These are phyloP conservation scores for Citrus unshiu DNA, from an alignment of 345 rosid species.

Conservation along the genomic window DNA sequence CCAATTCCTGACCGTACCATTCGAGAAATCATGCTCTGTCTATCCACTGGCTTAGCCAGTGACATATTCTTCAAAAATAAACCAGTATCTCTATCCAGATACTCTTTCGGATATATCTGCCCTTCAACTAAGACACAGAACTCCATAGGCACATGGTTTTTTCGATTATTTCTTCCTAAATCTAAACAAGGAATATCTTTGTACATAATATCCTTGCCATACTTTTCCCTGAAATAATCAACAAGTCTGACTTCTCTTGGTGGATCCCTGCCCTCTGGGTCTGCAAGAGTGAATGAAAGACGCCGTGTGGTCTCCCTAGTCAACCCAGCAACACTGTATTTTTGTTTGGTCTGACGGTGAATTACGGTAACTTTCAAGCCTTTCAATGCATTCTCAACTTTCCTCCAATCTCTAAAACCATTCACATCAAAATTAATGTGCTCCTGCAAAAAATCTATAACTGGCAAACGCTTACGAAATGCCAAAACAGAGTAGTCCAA, in stretches of 20 bases:
- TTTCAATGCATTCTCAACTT: conserved; percentile 42
- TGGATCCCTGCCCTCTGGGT: conserved; percentile 37
- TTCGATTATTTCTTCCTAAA: conserved; percentile 46
- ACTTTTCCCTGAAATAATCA: conserved; percentile 62
- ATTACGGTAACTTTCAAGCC: conserved; percentile 62
- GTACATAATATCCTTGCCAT: conserved; percentile 36
- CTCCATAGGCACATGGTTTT: conserved; percentile 76
- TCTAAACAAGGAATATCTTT: conserved; percentile 71
- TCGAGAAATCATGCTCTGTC: conserved; percentile 40
- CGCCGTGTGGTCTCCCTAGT: conserved; percentile 35
- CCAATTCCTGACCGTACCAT: conserved; percentile 49
- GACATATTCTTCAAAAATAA: conserved; percentile 42
- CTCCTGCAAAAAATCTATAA: conserved; percentile 47
- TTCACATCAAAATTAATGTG: conserved; percentile 38
- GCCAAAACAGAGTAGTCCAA: conserved; percentile 76
- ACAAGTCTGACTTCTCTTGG: conserved; percentile 28
- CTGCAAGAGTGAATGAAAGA: conserved; percentile 39
- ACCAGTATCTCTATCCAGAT: conserved; percentile 39
- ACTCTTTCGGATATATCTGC: conserved; percentile 76
- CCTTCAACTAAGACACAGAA: conserved; percentile 73
- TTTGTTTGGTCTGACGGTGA: conserved; percentile 64
- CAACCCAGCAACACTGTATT: conserved; percentile 47
- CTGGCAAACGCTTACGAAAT: conserved; percentile 57
- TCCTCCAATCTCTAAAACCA: conserved; percentile 18
- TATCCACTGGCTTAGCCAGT: conserved; percentile 39